Evolutionary conservation across 2,329 filamentous ascomycete species (phyloP).

Genomic region (Tolypocladium sp.): DNA sequence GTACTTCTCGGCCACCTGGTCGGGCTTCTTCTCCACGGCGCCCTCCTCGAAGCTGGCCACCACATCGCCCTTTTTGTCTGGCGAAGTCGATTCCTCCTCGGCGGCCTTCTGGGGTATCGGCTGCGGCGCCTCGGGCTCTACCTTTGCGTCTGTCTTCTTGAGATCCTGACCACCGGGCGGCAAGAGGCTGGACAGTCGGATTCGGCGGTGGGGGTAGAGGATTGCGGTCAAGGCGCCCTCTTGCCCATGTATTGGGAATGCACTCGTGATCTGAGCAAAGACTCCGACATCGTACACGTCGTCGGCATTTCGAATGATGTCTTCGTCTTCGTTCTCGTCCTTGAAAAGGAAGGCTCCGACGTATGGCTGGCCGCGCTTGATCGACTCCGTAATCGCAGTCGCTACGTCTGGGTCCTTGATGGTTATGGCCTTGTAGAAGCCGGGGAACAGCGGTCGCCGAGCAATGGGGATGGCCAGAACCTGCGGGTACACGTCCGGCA

Average conservation of each 20-base stretch:
- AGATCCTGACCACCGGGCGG: slow-evolving; percentile 50
- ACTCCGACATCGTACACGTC: slow-evolving; percentile 96
- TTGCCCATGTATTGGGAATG: slow-evolving; percentile 83
- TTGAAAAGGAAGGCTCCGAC: slow-evolving; percentile 96
- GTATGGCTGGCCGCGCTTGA: slow-evolving; percentile 94
- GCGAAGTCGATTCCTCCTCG: slow-evolving; percentile 37
- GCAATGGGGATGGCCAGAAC: slow-evolving; percentile 96
- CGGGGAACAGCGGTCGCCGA: slow-evolving; percentile 86
- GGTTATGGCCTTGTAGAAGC: slow-evolving; percentile 98
- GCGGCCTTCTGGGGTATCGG: slow-evolving; percentile 46
- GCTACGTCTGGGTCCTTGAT: slow-evolving; percentile 90
- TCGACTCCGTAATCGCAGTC: slow-evolving; percentile 87
- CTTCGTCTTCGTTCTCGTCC: slow-evolving; percentile 87
- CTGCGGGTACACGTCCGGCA: slow-evolving; percentile 94
- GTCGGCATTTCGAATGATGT: slow-evolving; percentile 80
- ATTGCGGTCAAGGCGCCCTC: slow-evolving; percentile 83
- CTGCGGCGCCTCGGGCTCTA: slow-evolving; percentile 42
- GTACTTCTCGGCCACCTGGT: slow-evolving; percentile 47
- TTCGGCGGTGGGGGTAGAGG: slow-evolving; percentile 89
- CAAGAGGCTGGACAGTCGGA: slow-evolving; percentile 77
- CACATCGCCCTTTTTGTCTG: slow-evolving; percentile 80
- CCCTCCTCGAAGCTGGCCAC: slow-evolving; percentile 95
- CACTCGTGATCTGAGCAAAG: slow-evolving; percentile 95
- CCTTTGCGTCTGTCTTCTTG: slow-evolving; percentile 42
- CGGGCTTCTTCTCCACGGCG: slow-evolving; percentile 50